Conservation (phyloP, 208 protist genomes). For the Acanthamoeba polyphaga region DNA sequence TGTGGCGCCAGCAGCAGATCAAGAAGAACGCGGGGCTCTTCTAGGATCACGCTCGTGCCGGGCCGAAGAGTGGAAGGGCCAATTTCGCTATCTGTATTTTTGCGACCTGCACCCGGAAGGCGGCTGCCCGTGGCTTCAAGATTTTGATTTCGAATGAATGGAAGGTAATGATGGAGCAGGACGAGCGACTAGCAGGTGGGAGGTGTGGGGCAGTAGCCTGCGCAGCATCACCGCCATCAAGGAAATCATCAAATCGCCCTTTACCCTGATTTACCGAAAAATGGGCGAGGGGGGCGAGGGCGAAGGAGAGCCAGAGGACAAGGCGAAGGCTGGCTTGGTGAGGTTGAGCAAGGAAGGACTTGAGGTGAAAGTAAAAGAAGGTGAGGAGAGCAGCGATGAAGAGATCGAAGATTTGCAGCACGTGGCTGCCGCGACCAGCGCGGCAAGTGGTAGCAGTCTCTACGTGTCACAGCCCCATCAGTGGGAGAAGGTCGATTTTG, state of each 20-base stretch:
- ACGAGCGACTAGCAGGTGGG: too few species aligned
- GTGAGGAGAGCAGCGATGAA: constrained; percentile 32
- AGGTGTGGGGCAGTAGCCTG: too few species aligned
- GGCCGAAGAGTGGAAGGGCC: too few species aligned
- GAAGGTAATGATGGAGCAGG: neutral
- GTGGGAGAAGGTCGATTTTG: constrained; percentile 41
- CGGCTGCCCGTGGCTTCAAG: neutral
- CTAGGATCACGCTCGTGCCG: neutral
- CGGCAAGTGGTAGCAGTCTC: neutral
- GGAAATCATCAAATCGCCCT: neutral
- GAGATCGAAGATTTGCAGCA: constrained; percentile 20
- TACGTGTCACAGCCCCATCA: constrained; percentile 18
- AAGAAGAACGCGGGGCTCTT: constrained; percentile 13
- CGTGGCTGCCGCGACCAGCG: neutral
- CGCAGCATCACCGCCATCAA: neutral
- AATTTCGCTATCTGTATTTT: too few species aligned
- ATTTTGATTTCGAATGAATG: neutral
- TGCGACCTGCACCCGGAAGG: too few species aligned
- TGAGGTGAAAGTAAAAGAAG: neutral
- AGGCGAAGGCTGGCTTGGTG: neutral
- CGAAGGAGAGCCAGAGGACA: neutral
- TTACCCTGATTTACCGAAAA: constrained; percentile 35
- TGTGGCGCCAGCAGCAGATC: constrained; percentile 9
- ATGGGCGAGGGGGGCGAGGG: neutral
- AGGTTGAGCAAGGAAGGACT: neutral